Evolutionary conservation across 2,329 filamentous ascomycete species (phyloP), one percentile per base, ranked within the genome.

Genomic region (Pestalotiopsis sp.): DNA sequence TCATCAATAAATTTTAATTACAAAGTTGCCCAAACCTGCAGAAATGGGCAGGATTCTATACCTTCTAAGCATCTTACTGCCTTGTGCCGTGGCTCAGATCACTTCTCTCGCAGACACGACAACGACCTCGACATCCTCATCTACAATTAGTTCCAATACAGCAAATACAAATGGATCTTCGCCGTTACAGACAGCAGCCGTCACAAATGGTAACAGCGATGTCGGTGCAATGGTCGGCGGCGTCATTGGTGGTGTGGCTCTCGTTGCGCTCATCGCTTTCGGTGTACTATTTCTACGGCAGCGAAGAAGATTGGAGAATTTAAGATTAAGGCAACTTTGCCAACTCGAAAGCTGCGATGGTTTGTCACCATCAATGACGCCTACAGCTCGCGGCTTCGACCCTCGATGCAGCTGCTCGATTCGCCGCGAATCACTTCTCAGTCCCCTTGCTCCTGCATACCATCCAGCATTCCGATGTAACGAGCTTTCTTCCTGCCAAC

Each of bases 231-330:
- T 71, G 13, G 70, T 70, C 4, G 71, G 71, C n/a, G 71, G 70
- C 30, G 69, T 71, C 7, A 40, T 72, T 3, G 70, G 71, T n/a
- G 69, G 70, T 22, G 40, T 70, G 3, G 71, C 69, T n/a, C 61
- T 70, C 3, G 61, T 72, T 9, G 69, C 67, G 13, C 39, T 71
- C 35, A 62, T 70, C 30, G 68, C 66, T 9, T 59, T 72, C 13
- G 67, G 38, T 30, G 40, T 66, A 5, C 68, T 66, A 14, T 71
- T 66, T 63, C 17, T 68, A n/a, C 22, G 65, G 3, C 67, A 40
- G 20, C 48, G 61, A n/a, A 70, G 65, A 20, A 66, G 55, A 40
- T 17, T 40, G 2, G 24, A 39, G 9, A 17, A 11, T 22, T 9
- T 26, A 7, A 7, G 13, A 4, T 30, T 52, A 14, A 20, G 44